Evolutionary conservation across 352 stramenopile genomes (phyloP).

Genomic region (Pythium volutum): DNA sequence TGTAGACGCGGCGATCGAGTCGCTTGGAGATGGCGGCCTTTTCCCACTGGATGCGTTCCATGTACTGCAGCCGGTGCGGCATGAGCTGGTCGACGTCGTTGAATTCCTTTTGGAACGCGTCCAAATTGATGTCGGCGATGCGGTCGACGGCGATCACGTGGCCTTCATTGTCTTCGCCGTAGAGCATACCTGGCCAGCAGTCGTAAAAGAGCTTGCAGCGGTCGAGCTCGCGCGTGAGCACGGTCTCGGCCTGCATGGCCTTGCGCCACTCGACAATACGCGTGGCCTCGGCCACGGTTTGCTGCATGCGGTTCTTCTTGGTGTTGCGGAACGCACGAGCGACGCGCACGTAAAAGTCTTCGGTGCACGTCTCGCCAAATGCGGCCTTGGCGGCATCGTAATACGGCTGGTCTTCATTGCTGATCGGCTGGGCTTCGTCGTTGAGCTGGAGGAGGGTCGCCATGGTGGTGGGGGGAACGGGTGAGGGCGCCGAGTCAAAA

Average conservation of each 20-base stretch:
- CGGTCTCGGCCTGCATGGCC: constrained; percentile 38
- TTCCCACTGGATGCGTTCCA: constrained; percentile 80
- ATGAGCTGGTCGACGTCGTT: constrained; percentile 49
- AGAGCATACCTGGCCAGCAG: constrained; percentile 60
- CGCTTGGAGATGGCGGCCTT: constrained; percentile 68
- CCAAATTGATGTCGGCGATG: constrained; percentile 59
- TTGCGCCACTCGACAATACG: constrained; percentile 61
- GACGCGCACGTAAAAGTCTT: constrained; percentile 62
- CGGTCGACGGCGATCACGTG: constrained; percentile 71
- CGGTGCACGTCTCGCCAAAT: constrained; percentile 50
- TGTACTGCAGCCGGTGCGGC: constrained; percentile 67
- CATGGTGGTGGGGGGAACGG: constrained; percentile 7
- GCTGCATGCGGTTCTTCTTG: constrained; percentile 69
- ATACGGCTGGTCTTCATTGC: constrained; percentile 48
- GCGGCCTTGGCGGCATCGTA: constrained; percentile 54
- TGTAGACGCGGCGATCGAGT: constrained; percentile 63
- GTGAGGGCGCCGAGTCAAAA: constrained; percentile 10
- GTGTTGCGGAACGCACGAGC: constrained; percentile 54
- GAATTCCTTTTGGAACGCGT: constrained; percentile 63
- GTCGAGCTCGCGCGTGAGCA: constrained; percentile 52
- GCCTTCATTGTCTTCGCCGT: constrained; percentile 69
- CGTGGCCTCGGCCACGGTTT: constrained; percentile 60
- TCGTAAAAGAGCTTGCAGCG: constrained; percentile 60
- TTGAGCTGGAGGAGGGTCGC: constrained; percentile 19
- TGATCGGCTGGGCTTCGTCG: constrained; percentile 50